These are phyloP conservation scores for Magnusiomyces clavatus DNA, from an alignment of 1,139 yeast genomes.

Conservation along the genomic window DNA sequence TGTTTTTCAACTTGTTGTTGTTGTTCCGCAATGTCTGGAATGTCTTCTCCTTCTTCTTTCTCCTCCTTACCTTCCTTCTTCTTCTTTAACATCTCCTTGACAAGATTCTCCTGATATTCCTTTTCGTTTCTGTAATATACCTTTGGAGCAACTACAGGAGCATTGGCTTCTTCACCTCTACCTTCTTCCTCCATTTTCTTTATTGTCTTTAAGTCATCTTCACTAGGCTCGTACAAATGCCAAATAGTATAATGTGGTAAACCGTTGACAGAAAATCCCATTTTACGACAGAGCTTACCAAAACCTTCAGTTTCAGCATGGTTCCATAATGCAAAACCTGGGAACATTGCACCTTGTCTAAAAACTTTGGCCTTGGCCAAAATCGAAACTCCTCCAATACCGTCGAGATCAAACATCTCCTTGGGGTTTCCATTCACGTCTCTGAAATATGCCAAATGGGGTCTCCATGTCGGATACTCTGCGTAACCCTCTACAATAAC, in stretches of 20 bases:
- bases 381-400: conserved; percentile 88
- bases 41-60: not conserved
- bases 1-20: not conserved
- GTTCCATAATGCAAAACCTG: conserved; percentile 79
- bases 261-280: conserved; percentile 77
- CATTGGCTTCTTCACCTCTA: conserved; percentile 18
- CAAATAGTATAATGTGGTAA: conserved; percentile 83
- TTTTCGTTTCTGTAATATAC: not conserved
- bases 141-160: not conserved
- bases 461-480: conserved; percentile 89
- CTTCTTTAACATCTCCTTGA: too few relatives aligned
- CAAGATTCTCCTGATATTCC: not conserved
- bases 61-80: not conserved
- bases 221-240: conserved; percentile 92
- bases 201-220: conserved; percentile 76
- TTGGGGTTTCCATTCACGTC: conserved; percentile 79
- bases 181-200: conserved; percentile 62
- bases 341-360: conserved; percentile 76
- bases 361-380: conserved; percentile 72
- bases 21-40: not conserved
- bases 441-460: conserved; percentile 79
- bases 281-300: conserved; percentile 71
- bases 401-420: conserved; percentile 83
- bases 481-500: conserved; percentile 91
- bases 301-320: conserved; percentile 94